Evolutionary conservation across 352 stramenopile genomes (phyloP), one percentile per base, ranked within the genome.

Genomic region (Pythium insidiosum): DNA sequence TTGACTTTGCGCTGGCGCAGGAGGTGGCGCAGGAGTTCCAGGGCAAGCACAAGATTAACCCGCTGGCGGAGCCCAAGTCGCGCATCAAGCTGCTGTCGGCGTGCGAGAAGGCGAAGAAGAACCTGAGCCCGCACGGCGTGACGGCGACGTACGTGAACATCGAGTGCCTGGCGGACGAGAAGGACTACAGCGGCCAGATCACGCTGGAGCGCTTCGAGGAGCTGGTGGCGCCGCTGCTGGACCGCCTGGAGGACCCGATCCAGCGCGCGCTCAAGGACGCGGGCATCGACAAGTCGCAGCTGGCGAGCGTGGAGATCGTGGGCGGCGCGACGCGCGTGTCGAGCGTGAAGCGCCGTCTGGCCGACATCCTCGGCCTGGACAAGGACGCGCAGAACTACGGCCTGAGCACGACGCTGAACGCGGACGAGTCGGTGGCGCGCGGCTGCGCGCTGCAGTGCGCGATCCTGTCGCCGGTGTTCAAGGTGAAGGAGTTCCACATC

Each of bases 41-140:
- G 30, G 89, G 84, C 26, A 99, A 99, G 75, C 95, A 97, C 75
- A 95, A 96, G 54, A 91, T 85, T 20, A 87, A 98, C 53, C 74
- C 90, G 22, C 72, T 96, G 25, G 76, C 77, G 4, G 89, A 94
- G 53, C 63, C 82, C 30, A 99, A 99, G 66, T 68, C 96, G 29
- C 78, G 95, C 60, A 79, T 99, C 45, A 99, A 99, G 78, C 71
- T 99, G 28, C 70, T 98, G 12, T 90, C 79, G 21, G 95, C 94
- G 4, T 97, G 94, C n/a, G 96, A 99, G 68, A 99, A 98, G 75
- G 84, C 95, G 30, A 99, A 99, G 78, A 99, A 99, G 77, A 99
- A 97, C 50, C 70, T 99, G 11, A 96, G 76, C 47, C 96, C 97
- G 1, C 75, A 96, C 54, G 97, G 96, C 33, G 96, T 99, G 6